Percentiles rank a stretch among this genome's conserved stretches.
Evolutionary conservation across 2,329 filamentous ascomycete species (phyloP).

Genomic region (Colletotrichum phormii): DNA sequence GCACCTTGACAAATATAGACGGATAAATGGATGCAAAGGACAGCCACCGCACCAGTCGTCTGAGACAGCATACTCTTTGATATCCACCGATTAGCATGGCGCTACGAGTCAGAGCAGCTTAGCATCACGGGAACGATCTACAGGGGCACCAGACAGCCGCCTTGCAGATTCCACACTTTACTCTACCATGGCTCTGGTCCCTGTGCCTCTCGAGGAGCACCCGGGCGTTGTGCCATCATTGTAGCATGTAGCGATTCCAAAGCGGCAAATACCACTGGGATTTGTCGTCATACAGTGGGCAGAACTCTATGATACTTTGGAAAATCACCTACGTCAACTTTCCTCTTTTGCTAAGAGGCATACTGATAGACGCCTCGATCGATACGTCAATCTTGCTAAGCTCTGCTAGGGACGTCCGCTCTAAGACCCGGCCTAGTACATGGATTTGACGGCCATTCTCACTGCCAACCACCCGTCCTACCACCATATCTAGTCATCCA

Average conservation of each 20-base stretch:
- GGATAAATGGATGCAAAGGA: background rate
- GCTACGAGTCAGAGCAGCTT: slow-evolving; percentile 10
- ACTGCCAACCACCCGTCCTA: background rate
- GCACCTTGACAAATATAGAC: slow-evolving; percentile 7
- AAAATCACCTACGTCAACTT: background rate
- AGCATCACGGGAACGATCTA: slow-evolving; percentile 26
- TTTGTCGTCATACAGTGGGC: background rate
- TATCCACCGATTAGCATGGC: background rate
- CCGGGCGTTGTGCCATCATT: slow-evolving; percentile 5
- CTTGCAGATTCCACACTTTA: slow-evolving; percentile 21
- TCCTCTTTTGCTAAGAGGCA: background rate
- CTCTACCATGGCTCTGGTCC: slow-evolving; percentile 3
- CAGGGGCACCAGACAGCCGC: slow-evolving; percentile 24
- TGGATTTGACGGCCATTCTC: background rate
- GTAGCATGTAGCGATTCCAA: background rate
- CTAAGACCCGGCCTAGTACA: background rate
- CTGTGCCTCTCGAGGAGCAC: background rate
- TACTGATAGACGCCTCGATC: background rate
- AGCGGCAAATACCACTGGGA: background rate
- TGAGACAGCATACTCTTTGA: slow-evolving; percentile 18
- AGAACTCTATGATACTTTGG: background rate
- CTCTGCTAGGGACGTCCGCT: background rate
- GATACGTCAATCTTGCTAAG: background rate
- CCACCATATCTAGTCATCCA: background rate
- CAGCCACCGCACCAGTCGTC: background rate